Evolutionary conservation across 306 rosid species (phyloP), one percentile per base, ranked within the genome.

Genomic region (Castanospermum australe): DNA sequence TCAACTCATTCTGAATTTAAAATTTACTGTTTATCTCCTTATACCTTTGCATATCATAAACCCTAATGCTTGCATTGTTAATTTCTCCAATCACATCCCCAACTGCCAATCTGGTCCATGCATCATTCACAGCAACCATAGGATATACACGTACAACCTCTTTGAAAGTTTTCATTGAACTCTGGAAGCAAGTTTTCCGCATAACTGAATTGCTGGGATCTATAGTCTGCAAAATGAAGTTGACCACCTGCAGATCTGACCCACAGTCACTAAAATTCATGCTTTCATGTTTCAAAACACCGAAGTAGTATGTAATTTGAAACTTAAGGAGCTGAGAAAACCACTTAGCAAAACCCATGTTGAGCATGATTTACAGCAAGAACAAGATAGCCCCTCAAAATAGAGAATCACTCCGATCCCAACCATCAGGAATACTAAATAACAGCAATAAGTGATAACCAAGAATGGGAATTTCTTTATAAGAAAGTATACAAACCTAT

Each of bases 21-120:
- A 60, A 47, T 22, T 55, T 71, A 77, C 41, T 39, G 17, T 36
- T 21, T 15, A 52, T 79, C 28, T 59, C 41, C 24, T 41, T 76
- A 67, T 89, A 95, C 99, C 98, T 95, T 84, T 95, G 99, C 92
- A 95, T 71, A 82, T 95, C 99, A 88, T 89, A 95, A 42, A 95
- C 97, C 60, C 84, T 85, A 80, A 95, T 92, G 86, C 83, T 89
- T 76, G 97, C 83, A 56, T 77, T 89, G 66, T 81, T 87, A 71
- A 74, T 73, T 87, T 92, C 99, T 81, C 90, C 93, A 77, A 95
- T 77, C 78, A 89, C 97, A 79, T 95, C 99, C 70, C 99, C 99
- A 75, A 92, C 91, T 25, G 99, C 99, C 82, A 95, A 85, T 85
- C 86, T 92, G 76, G 98, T 91, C 97, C 99, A 92, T 47, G 97